Conservation (phyloP, 2,329 filamentous ascomycete species). For the Aspergillus brunneoviolaceus region DNA sequence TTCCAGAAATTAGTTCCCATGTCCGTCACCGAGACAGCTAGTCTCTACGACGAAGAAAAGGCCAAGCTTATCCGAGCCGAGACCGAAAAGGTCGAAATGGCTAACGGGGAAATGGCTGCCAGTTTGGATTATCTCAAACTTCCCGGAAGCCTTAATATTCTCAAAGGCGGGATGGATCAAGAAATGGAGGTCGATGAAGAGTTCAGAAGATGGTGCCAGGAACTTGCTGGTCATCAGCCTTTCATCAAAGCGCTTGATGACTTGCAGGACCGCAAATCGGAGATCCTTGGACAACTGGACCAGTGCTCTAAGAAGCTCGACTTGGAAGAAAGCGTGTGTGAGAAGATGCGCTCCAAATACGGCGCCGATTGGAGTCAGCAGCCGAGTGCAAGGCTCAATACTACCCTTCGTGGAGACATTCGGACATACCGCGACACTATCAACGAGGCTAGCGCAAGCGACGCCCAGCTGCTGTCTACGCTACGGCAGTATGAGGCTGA, state of each 20-base stretch:
- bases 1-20: constrained; percentile 96
- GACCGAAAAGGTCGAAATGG: constrained; percentile 86
- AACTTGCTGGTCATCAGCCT: constrained; percentile 80
- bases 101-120: constrained; percentile 93
- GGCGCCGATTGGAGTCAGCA: constrained; percentile 96
- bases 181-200: constrained; percentile 86
- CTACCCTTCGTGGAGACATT: constrained; percentile 82
- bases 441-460: constrained; percentile 84
- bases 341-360: constrained; percentile 99
- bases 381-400: constrained; percentile 84
- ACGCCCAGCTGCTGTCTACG: constrained; percentile 78
- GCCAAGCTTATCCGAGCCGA: constrained; percentile 92
- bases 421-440: constrained; percentile 84
- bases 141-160: constrained; percentile 80
- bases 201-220: constrained; percentile 90
- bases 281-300: constrained; percentile 71
- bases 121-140: constrained; percentile 91
- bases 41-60: constrained; percentile 97
- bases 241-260: constrained; percentile 77
- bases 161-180: constrained; percentile 91
- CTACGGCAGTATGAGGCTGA: constrained; percentile 82
- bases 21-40: constrained; percentile 93
- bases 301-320: constrained; percentile 84
- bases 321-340: constrained; percentile 95
- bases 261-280: constrained; percentile 73